Evolutionary conservation across 148 eudicot species (phyloP), one percentile per base, ranked within the genome.

Genomic region (Salicornia ramosissima): DNA sequence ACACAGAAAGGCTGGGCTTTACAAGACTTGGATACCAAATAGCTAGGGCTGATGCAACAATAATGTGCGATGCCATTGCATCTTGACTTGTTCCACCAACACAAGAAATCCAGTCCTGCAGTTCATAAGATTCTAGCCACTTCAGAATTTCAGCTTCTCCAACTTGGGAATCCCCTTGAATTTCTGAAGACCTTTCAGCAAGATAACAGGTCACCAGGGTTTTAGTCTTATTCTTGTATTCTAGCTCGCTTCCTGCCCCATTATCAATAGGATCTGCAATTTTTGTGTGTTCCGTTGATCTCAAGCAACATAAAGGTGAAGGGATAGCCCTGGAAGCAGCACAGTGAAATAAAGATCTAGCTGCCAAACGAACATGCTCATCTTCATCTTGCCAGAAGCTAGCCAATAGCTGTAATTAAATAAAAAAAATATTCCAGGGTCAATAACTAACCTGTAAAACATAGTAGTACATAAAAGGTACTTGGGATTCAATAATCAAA

Each of bases 341-440:
- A 82, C 99, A 95, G 66, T 95, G 99, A 75, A 95, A 95, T 68
- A 95, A 67, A 46, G 99, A 83, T 36, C 93, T 86, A 56, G 99
- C 96, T 70, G 99, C 96, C 97, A 95, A 84, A 47, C 92, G 86
- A 52, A 95, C 90, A 77, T 89, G 97, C 73, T 91, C 96, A 76
- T 86, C 86, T 85, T 89, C 87, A 78, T 89, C 85, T 85, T 91
- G 99, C 99, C 99, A 95, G 75, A 91, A 91, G 76, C 97, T 95
- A 62, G 85, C 96, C 72, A 95, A 68, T 74, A 95, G 85, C 99
- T 95, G 92, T 26, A 77, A 61, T 65, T 61, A 68, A 61, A 71
- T 59, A 45, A 29, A 66, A 72, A 33, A 49, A 33, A 57, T 5
- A 21, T 39, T 62, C 57, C 31, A 74, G 64, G 18, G 42, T 36